Conservation (phyloP, 805 yeast species). For the Danielia oregonensis region DNA sequence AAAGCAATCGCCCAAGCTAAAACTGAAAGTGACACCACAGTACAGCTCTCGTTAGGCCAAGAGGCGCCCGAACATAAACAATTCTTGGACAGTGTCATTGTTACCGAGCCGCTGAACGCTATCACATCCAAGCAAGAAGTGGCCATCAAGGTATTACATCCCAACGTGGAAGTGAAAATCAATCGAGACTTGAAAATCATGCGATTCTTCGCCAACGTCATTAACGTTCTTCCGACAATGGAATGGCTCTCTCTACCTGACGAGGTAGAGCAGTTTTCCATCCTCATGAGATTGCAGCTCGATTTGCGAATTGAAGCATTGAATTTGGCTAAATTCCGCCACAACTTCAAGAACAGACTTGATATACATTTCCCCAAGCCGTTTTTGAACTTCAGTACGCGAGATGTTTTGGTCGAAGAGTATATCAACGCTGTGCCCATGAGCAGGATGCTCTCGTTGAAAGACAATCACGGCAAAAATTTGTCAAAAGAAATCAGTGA, state of each 20-base stretch:
- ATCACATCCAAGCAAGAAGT: slow-evolving; percentile 52
- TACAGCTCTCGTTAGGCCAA: slow-evolving; percentile 13
- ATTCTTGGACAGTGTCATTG: slow-evolving; percentile 31
- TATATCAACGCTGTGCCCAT: slow-evolving; percentile 80
- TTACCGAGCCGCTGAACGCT: slow-evolving; percentile 27
- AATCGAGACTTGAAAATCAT: slow-evolving; percentile 80
- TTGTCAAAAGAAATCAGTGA: slow-evolving; percentile 70
- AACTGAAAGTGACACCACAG: slow-evolving; percentile 20
- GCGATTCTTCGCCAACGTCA: slow-evolving; percentile 68
- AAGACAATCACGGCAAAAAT: slow-evolving; percentile 42
- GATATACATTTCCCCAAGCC: slow-evolving; percentile 83
- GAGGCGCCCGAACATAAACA: slow-evolving; percentile 6
- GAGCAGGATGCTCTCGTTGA: slow-evolving; percentile 57
- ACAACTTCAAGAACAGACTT: slow-evolving; percentile 54
- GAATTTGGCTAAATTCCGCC: slow-evolving; percentile 67
- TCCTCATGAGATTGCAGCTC: slow-evolving; percentile 82
- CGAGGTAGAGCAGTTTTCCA: slow-evolving; percentile 84
- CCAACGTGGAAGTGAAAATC: slow-evolving; percentile 68
- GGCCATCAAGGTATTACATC: slow-evolving; percentile 92
- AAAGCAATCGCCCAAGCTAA: slow-evolving; percentile 38
- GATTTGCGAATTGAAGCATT: slow-evolving; percentile 88
- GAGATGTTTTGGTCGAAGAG: slow-evolving; percentile 82
- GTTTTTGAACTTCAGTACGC: slow-evolving; percentile 56
- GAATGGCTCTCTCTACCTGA: slow-evolving; percentile 96
- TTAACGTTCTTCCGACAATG: slow-evolving; percentile 85